These are phyloP conservation scores for Debaryomyces sp. DNA, from an alignment of 1,139 yeast species.

Conservation along the genomic window DNA sequence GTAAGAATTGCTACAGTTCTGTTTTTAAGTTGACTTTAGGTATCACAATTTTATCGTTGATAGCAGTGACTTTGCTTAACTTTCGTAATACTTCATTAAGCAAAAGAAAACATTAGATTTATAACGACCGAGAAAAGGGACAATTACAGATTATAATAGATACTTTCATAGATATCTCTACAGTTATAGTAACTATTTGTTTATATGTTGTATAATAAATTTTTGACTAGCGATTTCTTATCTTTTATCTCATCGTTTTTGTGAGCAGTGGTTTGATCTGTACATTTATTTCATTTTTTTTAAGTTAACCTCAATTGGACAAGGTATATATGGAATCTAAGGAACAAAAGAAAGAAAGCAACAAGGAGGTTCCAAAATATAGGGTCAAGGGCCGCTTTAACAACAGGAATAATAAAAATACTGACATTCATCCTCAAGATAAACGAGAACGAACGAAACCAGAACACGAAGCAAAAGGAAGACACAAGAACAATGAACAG, in stretches of 20 bases:
- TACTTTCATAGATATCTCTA: not conserved
- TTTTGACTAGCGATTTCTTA: not conserved
- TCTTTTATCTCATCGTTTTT: not conserved
- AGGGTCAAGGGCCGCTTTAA: conserved; percentile 1
- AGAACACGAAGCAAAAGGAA: not conserved
- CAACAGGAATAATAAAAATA: not conserved
- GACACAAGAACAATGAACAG: not conserved
- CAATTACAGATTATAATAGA: not conserved
- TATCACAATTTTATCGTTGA: conserved; percentile 28
- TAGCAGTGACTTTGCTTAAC: conserved; percentile 29
- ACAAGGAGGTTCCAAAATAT: not conserved
- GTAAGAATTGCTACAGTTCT: conserved; percentile 45
- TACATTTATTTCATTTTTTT: not conserved
- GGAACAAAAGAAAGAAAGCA: not conserved
- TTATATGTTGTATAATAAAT: not conserved
- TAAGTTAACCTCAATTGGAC: not conserved
- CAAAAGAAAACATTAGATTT: not conserved
- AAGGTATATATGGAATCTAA: not conserved
- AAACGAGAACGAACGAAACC: not conserved
- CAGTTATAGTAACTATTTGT: not conserved
- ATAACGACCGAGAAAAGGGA: not conserved
- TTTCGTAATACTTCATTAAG: conserved; percentile 9
- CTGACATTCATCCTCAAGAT: not conserved
- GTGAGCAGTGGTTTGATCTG: not conserved
- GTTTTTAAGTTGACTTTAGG: conserved; percentile 41